Base-by-base conservation (phyloP, 2,329 filamentous ascomycete genomes). In the Dryadomyces quercus-mongolicae region DNA sequence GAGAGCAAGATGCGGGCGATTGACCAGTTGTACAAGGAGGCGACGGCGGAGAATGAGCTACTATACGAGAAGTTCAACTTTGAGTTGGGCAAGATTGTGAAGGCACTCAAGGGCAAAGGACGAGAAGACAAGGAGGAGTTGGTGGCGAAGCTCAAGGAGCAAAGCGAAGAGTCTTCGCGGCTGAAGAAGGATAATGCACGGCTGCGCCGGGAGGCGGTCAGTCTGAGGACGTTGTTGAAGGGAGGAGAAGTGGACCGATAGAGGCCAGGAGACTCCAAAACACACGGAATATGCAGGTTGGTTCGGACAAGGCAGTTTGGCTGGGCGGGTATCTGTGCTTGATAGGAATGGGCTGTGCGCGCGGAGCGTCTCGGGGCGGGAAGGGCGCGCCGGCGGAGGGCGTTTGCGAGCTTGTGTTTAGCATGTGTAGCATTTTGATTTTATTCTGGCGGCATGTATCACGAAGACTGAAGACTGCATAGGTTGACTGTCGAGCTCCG, bases 1-100 rank as follows among this genome's bases (percentile, higher is more conserved):
- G 90, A 96, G 66, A 78, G 78, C 56, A 91, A 93, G 62, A 84
- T 85, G 56, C 86, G 84, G 62, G 85, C 86, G 44, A 81, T 96
- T 53, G 91, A 96, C 65, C 87, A 94, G 68, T 73, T 95, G 52
- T 95, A 94, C 71, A 86, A 88, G 60, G 89, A 95, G 64, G 81
- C 84, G 16, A 89, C 84, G 62, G 87, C 88, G 0, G 92, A 97
- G 72, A 97, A 96, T 62, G 91, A 96, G 70, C 80, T 92, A 34
- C 74, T 97, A 54, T 96, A 96, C 67, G 86, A 92, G 60, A 85
- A 84, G 57, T 95, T 96, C 73, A 95, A 96, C 63, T 80, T 82
- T n/a, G 92, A 96, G 70, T 72, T 97, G 49, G 85, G 81, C 61
- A 89, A 86, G 71, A 87, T 96, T 57, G 76, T 90, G 46, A 85